Base-by-base conservation (phyloP, 371 early-diverging fungal species). In the Mycotypha africana region DNA sequence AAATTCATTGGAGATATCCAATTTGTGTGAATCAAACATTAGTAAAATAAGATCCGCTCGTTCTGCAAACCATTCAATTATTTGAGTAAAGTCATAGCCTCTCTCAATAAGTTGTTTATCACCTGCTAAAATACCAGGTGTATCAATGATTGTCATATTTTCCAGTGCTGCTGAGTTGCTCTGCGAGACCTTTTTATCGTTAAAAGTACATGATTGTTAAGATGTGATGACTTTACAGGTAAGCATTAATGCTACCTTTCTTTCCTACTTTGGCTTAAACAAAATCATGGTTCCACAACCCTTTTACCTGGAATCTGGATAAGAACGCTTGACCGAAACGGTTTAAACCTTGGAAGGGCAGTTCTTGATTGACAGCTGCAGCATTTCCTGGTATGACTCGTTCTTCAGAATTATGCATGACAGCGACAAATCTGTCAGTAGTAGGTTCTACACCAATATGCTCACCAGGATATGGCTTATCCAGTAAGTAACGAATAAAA, bases 1-100 rank as follows among this genome's bases (percentile, higher is more conserved):
- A 59, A 93, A 89, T 64, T 93, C 92, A 59, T 92, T 88, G 12
- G 86, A 85, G 37, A 93, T 92, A 61, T 93, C 93, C 48, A 93
- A 71, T 58, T 92, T 93, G 67, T 89, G 82, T 3, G 86, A 84
- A 49, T 93, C 93, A 70, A 93, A 93, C 57, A 93, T 63, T 32
- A 93, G 61, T 22, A 93, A 56, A 23, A 93, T 88, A 34, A 90
- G 61, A 56, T 93, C 92, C 0, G 89, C 74, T 8, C 92, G 80
- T 47, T 88, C 85, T 6, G 91, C 91, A 59, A 91, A 93, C 89
- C 91, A 93, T 49, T 84, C 84, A 16, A 82, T 80, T 4, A 90
- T 90, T 25, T 75, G 73, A 0, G 83, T 79, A 48, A 90, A 92
- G 45, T 91, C 89, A 56, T 93, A 92, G 0, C 84, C 82, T 47